Evolutionary conservation across 2,329 filamentous ascomycete genomes (phyloP).

Genomic region (Chaetomium sp.): DNA sequence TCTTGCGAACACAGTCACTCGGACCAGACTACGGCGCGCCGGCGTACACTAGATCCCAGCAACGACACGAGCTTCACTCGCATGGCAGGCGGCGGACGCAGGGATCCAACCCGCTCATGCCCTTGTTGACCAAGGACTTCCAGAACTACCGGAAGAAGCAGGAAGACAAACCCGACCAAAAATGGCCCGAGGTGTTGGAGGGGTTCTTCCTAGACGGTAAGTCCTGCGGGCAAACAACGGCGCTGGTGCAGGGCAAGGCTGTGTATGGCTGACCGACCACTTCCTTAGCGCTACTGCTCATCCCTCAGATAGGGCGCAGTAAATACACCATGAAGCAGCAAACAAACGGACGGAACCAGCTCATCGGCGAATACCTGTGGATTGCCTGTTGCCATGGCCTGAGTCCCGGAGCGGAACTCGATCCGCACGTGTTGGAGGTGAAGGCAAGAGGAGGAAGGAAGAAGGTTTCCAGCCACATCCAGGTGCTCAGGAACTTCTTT

Average conservation of each 20-base stretch:
- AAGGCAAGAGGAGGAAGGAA: constrained; percentile 50
- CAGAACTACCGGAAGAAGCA: constrained; percentile 67
- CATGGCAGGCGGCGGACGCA: constrained; percentile 41
- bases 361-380: constrained; percentile 70
- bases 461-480: constrained; percentile 71
- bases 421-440: constrained; percentile 46
- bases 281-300: constrained; percentile 59
- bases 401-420: constrained; percentile 49
- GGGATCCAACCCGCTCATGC: constrained; percentile 58
- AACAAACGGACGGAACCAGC: constrained; percentile 68
- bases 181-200: constrained; percentile 65
- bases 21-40: constrained; percentile 49
- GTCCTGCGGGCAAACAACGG: constrained; percentile 33
- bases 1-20: constrained; percentile 55
- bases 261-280: constrained; percentile 23
- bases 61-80: constrained; percentile 37
- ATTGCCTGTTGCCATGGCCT: constrained; percentile 52
- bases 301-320: constrained; percentile 66
- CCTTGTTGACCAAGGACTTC: constrained; percentile 60
- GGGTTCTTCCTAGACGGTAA: constrained; percentile 68
- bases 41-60: constrained; percentile 37
- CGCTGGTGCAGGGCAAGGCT: background rate
- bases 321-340: constrained; percentile 67
- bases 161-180: constrained; percentile 61
- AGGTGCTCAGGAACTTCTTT: constrained; percentile 69